These are phyloP conservation scores for Globisporangium takayamanum DNA, from an alignment of 352 stramenopile genomes.

Conservation along the genomic window DNA sequence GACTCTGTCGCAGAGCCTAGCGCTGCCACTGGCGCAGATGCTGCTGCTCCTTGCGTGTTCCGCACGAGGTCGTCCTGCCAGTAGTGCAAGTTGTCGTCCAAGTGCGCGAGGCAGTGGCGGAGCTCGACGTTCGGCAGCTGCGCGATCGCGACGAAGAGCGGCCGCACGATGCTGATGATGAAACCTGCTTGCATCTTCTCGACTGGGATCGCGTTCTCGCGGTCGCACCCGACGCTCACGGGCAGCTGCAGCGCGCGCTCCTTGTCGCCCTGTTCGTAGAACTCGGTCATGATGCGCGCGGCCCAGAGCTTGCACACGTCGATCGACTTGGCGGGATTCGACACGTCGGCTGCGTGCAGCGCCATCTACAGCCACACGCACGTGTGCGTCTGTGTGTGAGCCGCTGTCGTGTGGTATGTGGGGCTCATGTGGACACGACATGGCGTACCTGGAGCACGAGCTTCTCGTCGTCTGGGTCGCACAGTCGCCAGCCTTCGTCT, in stretches of 20 bases:
- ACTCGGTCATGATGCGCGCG: slow-evolving; percentile 89
- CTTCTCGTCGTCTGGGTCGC: slow-evolving; percentile 60
- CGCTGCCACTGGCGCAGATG: slow-evolving; percentile 10
- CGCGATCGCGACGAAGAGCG: slow-evolving; percentile 58
- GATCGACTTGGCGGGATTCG: slow-evolving; percentile 86
- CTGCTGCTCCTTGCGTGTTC: slow-evolving; percentile 17
- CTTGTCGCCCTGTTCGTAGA: slow-evolving; percentile 93
- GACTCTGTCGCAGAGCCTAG: not conserved
- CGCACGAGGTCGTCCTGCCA: slow-evolving; percentile 66
- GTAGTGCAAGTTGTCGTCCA: slow-evolving; percentile 58
- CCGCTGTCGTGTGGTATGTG: no score
- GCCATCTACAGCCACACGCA: slow-evolving; percentile 37
- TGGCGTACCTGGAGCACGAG: slow-evolving; percentile 45
- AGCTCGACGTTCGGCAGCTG: slow-evolving; percentile 46
- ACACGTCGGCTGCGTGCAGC: slow-evolving; percentile 91
- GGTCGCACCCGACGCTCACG: slow-evolving; percentile 88
- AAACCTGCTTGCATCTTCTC: slow-evolving; percentile 92
- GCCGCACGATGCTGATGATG: slow-evolving; percentile 89
- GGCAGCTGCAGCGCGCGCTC: slow-evolving; percentile 84
- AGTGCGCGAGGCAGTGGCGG: slow-evolving; percentile 50
- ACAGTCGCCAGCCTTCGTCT: slow-evolving; percentile 48
- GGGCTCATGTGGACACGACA: no score
- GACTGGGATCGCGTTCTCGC: slow-evolving; percentile 76
- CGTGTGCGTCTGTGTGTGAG: not conserved
- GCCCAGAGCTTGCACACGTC: slow-evolving; percentile 80